Evolutionary conservation across 2,329 filamentous ascomycete genomes (phyloP), one percentile per base, ranked within the genome.

Genomic region (Monosporascus sp.): DNA sequence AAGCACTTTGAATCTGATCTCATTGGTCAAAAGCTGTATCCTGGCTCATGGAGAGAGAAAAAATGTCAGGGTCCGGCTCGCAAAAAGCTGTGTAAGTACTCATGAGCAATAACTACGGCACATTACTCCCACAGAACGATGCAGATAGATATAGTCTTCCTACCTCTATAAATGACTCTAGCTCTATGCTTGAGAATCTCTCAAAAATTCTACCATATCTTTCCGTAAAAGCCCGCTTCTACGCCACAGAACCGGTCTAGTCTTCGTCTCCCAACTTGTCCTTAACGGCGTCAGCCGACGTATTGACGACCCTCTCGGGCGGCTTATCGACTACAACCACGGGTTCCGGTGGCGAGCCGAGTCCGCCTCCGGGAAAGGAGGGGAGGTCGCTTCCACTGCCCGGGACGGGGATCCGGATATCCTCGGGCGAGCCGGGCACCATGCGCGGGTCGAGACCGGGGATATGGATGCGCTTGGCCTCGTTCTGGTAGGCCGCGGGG

Each of bases 401-500:
- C 11, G 88, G 83, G 11, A 91, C 87, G 0, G 88, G 88, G 44
- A 92, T 90, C 58, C 86, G 82, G 64, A 94, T 86, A 58, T 91
- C 89, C 71, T 95, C 86, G 1, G 91, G 89, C 1, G 88, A 91
- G 49, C 81, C 81, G 2, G 90, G 88, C 15, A 95, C 82, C 50
- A 91, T 85, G 49, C 81, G 78, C 14, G 81, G 78, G 54, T 84
- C 79, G 25, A 84, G 70, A 3, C 80, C 80, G 5, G 89, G 88
- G 57, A 99, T 96, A 62, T 88, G 86, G 63, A 99, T 91, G 54
- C 91, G 86, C 70, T 90, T 94, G 20, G 93, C 90, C 70, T 94
- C 88, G 67, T 99, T 99, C 74, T 97, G 94, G 73, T 99, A 99
- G 35, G 90, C 93, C 18, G 93, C 92, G 3, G 94, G 95, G 54